phyloP scores from a whole-genome alignment of 768 basidiomycete species.

The Amanita brunnescens region DNA sequence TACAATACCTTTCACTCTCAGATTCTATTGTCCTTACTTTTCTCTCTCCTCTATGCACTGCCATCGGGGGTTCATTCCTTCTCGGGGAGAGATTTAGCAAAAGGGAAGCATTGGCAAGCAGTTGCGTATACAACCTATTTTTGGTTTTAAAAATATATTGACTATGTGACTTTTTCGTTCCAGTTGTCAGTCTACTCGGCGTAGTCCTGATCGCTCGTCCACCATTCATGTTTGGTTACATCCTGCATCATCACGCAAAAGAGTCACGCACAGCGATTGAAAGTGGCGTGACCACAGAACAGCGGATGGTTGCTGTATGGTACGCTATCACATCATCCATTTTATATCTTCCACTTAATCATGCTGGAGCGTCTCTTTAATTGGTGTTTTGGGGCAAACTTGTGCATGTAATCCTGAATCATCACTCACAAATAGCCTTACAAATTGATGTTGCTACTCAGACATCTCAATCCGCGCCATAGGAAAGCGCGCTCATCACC shows the following conservation, averaged over 20 bases:
- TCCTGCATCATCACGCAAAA: background rate
- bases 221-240: slow-evolving; percentile 53
- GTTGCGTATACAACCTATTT: too few species aligned
- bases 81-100: slow-evolving; percentile 39
- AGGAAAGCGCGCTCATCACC: slow-evolving; percentile 28
- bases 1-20: too few species aligned
- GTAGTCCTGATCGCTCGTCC: too few species aligned
- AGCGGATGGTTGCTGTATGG: slow-evolving; percentile 54
- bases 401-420: slow-evolving; percentile 49
- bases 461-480: too few species aligned
- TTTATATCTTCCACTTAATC: background rate
- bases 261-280: background rate
- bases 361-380: slow-evolving; percentile 41
- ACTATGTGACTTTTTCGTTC: too few species aligned
- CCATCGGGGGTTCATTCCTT: too few species aligned
- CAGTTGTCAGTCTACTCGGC: too few species aligned
- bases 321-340: slow-evolving; percentile 17
- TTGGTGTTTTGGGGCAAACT: slow-evolving; percentile 55
- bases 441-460: too few species aligned
- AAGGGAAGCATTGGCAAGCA: slow-evolving; percentile 45
- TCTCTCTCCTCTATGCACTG: too few species aligned
- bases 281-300: slow-evolving; percentile 7
- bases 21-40: too few species aligned
- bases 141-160: too few species aligned
- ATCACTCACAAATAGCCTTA: background rate